Conservation (phyloP, 2,329 filamentous ascomycete species). For the Clonostachys solani region DNA sequence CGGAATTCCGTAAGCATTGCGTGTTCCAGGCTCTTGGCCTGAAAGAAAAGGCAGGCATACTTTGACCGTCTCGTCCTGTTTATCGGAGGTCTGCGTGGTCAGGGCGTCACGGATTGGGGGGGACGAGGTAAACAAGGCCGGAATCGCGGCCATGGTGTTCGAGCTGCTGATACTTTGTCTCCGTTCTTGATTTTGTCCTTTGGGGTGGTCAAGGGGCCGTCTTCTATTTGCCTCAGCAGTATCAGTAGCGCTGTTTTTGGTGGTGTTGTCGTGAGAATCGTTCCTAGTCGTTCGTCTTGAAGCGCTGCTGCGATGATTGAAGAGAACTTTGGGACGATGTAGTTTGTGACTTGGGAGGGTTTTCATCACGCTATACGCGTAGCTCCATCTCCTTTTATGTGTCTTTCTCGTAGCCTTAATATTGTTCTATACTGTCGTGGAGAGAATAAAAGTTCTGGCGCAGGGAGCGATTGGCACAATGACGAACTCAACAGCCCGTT, state of each 20-base stretch:
- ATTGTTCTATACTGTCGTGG: not conserved
- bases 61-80: slow-evolving; percentile 65
- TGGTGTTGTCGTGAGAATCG: not conserved
- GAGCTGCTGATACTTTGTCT: too few species aligned
- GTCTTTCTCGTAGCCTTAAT: slow-evolving; percentile 10
- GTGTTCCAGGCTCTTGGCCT: slow-evolving; percentile 34
- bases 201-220: slow-evolving; percentile 7
- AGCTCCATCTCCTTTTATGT: slow-evolving; percentile 1
- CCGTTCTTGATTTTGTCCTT: too few species aligned
- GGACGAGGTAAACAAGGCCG: slow-evolving; percentile 50
- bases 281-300: not conserved
- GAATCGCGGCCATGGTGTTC: slow-evolving; percentile 23
- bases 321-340: slow-evolving; percentile 23
- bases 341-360: slow-evolving; percentile 16
- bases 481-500: not conserved
- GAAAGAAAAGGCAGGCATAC: slow-evolving; percentile 67
- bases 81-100: slow-evolving; percentile 60
- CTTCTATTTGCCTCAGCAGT: not conserved
- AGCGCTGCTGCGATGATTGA: slow-evolving; percentile 15
- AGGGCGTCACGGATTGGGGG: slow-evolving; percentile 64
- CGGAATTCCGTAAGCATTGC: slow-evolving; percentile 72
- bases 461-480: not conserved
- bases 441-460: too few species aligned
- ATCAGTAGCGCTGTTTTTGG: slow-evolving; percentile 2
- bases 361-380: slow-evolving; percentile 20